Base-by-base conservation (phyloP, 2,329 filamentous ascomycete genomes). In the Plenodomus lindquistii region DNA sequence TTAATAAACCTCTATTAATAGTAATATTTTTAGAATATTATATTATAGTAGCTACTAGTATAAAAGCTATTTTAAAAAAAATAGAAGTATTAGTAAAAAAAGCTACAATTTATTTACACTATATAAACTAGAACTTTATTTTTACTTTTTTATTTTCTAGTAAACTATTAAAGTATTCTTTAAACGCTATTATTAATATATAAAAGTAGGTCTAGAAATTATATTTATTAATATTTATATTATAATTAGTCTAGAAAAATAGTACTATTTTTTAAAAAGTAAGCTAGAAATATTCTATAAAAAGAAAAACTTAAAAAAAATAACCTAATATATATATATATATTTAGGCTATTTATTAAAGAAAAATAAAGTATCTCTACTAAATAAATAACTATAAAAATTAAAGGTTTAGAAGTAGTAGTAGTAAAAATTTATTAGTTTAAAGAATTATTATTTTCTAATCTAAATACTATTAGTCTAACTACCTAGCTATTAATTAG, bases 81-180 rank as follows among this genome's bases (percentile, higher is more conserved):
- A 46, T 45, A 42, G 50, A 57, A 51, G 51, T 45, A 57, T 39
- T 41, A 44, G 37, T 18, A 22, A 50, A 51, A 51, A 21, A 54
- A 54, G 17, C 47, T 37, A 17, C 36, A 44, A 40, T 50, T 53
- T 42, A 54, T 40, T 37, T 72, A 73, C 66, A 73, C 70, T 73
- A 61, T 73, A 73, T 66, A 73, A 73, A 73, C 62, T 73, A 63
- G 72, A 73, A 74, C 73, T 73, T 73, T 70, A 74, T 74, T 74
- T 59, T 63, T 73, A 64, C 63, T 55, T 74, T 65, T 64, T 71
- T 67, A 54, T 56, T 63, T 59, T 60, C 66, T 64, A 57, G 63
- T 72, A 61, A 73, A 74, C 72, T 72, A 72, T 62, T 65, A 72
- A 65, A n/a, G n/a, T 73, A 73, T 62, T 62, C 52, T 72, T 57